Percentiles rank a stretch among this genome's conserved stretches.
phyloP scores from a whole-genome alignment of 345 rosid genomes.

The Barbarea vulgaris region DNA sequence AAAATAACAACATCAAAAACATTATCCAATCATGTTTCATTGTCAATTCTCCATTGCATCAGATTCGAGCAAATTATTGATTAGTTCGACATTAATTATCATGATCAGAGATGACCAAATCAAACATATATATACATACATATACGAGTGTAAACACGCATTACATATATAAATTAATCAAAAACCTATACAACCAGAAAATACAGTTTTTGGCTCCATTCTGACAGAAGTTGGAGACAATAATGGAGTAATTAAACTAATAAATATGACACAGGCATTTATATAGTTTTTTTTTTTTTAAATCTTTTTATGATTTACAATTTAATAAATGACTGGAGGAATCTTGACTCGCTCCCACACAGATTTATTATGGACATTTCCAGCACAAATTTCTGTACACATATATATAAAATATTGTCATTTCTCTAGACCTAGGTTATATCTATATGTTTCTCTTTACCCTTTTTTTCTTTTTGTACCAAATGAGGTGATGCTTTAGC shows the following conservation, averaged over 20 bases:
- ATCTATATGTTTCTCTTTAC: neutral
- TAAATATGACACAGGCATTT: constrained; percentile 26
- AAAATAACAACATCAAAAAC: constrained; percentile 18
- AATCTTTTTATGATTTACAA: constrained; percentile 27
- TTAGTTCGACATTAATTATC: constrained; percentile 35
- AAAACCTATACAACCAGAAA: constrained; percentile 32
- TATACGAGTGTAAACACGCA: constrained; percentile 15
- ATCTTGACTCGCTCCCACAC: constrained; percentile 43
- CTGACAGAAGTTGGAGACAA: constrained; percentile 35
- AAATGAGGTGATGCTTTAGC: constrained; percentile 1
- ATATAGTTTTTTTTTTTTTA: constrained; percentile 20
- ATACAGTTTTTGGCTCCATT: constrained; percentile 20
- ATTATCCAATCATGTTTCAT: constrained; percentile 38
- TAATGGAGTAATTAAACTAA: constrained; percentile 40
- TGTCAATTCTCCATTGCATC: constrained; percentile 39
- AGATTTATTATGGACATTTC: constrained; percentile 29
- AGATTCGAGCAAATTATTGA: constrained; percentile 42
- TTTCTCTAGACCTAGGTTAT: constrained; percentile 6
- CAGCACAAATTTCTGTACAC: constrained; percentile 26
- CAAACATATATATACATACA: constrained; percentile 22
- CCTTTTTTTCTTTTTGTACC: neutral
- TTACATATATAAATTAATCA: constrained; percentile 25
- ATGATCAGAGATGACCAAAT: constrained; percentile 35
- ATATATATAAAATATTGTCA: neutral
- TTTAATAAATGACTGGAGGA: constrained; percentile 32